phyloP scores from a whole-genome alignment of 257 asterid genomes.

The Ilex aquifolium region DNA sequence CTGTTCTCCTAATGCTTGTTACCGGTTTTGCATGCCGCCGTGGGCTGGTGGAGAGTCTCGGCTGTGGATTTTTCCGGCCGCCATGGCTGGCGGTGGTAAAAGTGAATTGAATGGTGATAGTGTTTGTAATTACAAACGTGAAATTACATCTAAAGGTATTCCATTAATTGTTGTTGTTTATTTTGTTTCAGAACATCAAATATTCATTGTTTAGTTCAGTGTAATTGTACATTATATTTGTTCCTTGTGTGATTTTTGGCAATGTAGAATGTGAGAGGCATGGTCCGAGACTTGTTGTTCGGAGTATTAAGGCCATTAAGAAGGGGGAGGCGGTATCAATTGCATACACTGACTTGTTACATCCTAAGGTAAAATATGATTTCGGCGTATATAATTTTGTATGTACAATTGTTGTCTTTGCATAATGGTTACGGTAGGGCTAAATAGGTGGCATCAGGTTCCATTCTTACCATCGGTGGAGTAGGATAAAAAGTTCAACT shows the following conservation, averaged over 20 bases:
- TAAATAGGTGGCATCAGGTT: no score
- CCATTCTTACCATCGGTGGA: no score
- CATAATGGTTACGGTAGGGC: no score
- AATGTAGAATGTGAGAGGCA: conserved; percentile 36
- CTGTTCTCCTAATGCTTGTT: conserved; percentile 76
- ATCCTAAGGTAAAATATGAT: conserved; percentile 49
- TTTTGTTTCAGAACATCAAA: no score
- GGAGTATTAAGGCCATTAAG: conserved; percentile 54
- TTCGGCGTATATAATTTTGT: no score
- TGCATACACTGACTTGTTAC: conserved; percentile 75
- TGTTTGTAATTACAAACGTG: no score
- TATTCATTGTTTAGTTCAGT: no score
- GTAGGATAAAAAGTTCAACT: no score
- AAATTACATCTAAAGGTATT: no score
- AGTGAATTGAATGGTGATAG: conserved; percentile 6
- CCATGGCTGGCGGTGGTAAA: conserved; percentile 5
- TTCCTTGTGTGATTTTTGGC: conserved; percentile 8
- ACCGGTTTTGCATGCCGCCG: conserved; percentile 27
- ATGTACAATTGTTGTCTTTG: no score
- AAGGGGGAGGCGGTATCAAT: conserved; percentile 68
- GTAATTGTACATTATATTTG: not conserved
- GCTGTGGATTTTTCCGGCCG: conserved; percentile 32
- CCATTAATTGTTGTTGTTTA: no score
- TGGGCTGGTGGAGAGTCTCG: conserved; percentile 1
- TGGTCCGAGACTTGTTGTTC: conserved; percentile 59